These are phyloP conservation scores for Acephala macrosclerotiorum DNA, from an alignment of 2,329 filamentous ascomycete species.

Conservation along the genomic window DNA sequence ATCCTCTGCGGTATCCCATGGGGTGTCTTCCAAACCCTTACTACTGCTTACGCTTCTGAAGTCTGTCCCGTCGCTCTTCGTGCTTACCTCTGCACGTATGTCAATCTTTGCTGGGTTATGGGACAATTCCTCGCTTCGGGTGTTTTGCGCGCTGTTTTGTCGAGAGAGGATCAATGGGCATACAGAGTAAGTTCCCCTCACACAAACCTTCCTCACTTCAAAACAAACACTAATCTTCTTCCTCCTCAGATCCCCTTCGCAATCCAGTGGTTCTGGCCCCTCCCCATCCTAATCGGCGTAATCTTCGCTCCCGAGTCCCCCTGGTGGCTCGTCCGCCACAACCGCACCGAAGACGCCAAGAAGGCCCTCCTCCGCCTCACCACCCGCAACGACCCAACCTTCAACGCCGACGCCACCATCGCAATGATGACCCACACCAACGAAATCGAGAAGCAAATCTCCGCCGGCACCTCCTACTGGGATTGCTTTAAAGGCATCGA, in stretches of 20 bases:
- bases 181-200: conserved; percentile 42
- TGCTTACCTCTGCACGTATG: conserved; percentile 51
- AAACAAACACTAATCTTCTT: background rate
- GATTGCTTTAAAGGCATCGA: conserved; percentile 59
- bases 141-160: conserved; percentile 52
- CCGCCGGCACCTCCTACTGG: conserved; percentile 52
- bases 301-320: conserved; percentile 57
- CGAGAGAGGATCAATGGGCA: conserved; percentile 52
- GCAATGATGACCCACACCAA: conserved; percentile 64
- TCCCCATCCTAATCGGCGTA: conserved; percentile 53
- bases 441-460: conserved; percentile 56
- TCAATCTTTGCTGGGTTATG: conserved; percentile 61
- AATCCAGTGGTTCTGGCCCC: conserved; percentile 57
- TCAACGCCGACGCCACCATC: conserved; percentile 42
- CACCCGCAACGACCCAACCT: conserved; percentile 41
- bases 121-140: conserved; percentile 57
- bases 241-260: conserved; percentile 36
- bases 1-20: conserved; percentile 58
- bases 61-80: conserved; percentile 43
- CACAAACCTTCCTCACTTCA: background rate
- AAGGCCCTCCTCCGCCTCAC: conserved; percentile 51
- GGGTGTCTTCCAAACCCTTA: conserved; percentile 50
- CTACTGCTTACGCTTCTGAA: conserved; percentile 47
- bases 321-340: conserved; percentile 54
- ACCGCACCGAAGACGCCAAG: conserved; percentile 52